Conservation (phyloP, 805 yeast species). For the Wickerhamiella lipophila region DNA sequence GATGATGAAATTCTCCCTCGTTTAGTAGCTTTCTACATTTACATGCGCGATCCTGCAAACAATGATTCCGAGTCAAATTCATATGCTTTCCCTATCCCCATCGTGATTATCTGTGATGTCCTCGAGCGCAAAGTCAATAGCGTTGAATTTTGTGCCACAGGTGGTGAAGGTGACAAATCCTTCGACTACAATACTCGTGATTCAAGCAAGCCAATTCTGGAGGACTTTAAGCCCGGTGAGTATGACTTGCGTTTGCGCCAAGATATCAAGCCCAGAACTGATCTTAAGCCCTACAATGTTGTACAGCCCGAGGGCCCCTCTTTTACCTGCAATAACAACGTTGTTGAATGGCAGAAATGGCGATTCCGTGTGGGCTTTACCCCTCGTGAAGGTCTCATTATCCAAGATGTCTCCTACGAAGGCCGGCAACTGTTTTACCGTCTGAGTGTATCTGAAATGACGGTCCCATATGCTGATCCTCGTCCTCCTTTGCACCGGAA, state of each 20-base stretch:
- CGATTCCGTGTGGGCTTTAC: constrained; percentile 57
- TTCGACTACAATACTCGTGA: constrained; percentile 46
- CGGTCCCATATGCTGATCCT: constrained; percentile 79
- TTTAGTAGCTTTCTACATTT: constrained; percentile 57
- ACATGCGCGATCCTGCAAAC: constrained; percentile 52
- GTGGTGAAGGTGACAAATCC: constrained; percentile 53
- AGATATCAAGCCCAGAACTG: constrained; percentile 43
- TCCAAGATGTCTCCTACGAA: constrained; percentile 60
- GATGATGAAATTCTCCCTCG: constrained; percentile 33
- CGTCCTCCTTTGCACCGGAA: constrained; percentile 73
- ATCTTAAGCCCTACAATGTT: constrained; percentile 59
- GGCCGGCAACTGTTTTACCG: constrained; percentile 69
- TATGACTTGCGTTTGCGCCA: constrained; percentile 58
- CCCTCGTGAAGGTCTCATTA: constrained; percentile 66
- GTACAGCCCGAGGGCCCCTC: constrained; percentile 84
- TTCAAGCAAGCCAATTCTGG: constrained; percentile 40
- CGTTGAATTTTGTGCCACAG: constrained; percentile 64
- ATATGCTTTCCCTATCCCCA: constrained; percentile 61
- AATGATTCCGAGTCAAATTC: constrained; percentile 34
- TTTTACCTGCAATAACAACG: constrained; percentile 45
- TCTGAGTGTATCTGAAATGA: constrained; percentile 65
- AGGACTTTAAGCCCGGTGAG: constrained; percentile 48
- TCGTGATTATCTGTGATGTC: constrained; percentile 60
- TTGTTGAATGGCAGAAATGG: constrained; percentile 74
- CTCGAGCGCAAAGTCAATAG: constrained; percentile 48